Base-by-base conservation (phyloP, 495 filamentous ascomycete species). In the Jackrogersella minutella region DNA sequence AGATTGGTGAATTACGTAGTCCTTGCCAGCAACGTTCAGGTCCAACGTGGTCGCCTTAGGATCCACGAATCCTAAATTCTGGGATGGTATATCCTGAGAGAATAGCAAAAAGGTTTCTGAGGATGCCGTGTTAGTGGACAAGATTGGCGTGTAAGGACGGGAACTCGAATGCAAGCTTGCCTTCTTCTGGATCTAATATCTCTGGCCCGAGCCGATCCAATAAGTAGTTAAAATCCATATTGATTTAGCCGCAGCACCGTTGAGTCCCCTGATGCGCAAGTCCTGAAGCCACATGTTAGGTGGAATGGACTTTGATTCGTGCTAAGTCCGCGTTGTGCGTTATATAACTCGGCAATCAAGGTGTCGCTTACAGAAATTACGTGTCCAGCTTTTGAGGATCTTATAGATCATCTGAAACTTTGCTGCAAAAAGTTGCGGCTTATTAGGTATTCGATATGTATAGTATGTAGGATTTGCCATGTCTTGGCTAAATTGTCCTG, bases 101-200 rank as follows among this genome's bases (percentile, higher is more conserved):
- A 96, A 97, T 50, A 97, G 83, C 26, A 91, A 77, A 71, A 95
- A 96, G 34, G 91, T 88, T 80, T 98, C 94, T 97, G 70, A 19
- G 17, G 28, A 47, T 30, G 10, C 33, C 40, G 58, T 37, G 33
- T 61, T 51, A 46, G 57, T 66, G 53, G 26, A 43, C 19, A 19
- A 46, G 30, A 13, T 24, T 30, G 66, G 51, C 24, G 43, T 59
- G 31, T 49, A 49, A 47, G 37, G 41, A 28, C 24, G 28, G 37
- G 46, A 33, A 7, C 24, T 24, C 34, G 24, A 51, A 36, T 58
- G 31, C 41, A 50, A 51, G 50, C 72, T 68, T 70, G 85, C 90
- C 90, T 83, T 91, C 89, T 72, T 88, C 87, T 24, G 83, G 79
- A 71, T 88, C 85, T 22, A 77, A 73, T 50, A 89, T 79, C 58